Conservation (phyloP, 768 basidiomycete genomes). For the Leccinellum albellum region DNA sequence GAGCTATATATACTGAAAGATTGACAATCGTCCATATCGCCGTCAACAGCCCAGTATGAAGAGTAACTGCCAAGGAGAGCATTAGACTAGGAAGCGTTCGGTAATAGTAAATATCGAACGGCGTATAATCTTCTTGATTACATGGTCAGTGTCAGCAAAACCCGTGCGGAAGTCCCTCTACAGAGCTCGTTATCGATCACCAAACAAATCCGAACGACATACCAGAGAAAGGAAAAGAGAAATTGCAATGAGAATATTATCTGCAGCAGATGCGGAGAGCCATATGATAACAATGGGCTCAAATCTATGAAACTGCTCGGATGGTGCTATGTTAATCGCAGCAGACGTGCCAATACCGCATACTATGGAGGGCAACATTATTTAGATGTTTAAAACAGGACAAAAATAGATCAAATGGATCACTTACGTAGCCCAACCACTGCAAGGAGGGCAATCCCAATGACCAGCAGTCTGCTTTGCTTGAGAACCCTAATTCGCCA, state of each 20-base stretch:
- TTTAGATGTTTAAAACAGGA: not conserved
- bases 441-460: constrained; percentile 12
- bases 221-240: constrained; percentile 43
- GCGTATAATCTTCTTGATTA: constrained; percentile 36
- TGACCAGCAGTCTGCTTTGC: constrained; percentile 8
- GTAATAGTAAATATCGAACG: constrained; percentile 11
- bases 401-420: too few relatives aligned
- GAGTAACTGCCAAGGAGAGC: constrained; percentile 28
- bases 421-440: constrained; percentile 18
- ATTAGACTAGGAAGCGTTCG: not conserved
- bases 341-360: constrained; percentile 31
- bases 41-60: constrained; percentile 40
- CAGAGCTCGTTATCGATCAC: not conserved
- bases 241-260: constrained; percentile 46
- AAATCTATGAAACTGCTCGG: constrained; percentile 29
- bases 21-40: constrained; percentile 34
- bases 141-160: constrained; percentile 35
- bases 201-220: constrained; percentile 7
- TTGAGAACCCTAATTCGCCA: constrained; percentile 25
- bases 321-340: constrained; percentile 28
- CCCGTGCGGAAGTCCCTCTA: constrained; percentile 38
- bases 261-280: constrained; percentile 42
- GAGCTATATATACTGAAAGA: constrained; percentile 26
- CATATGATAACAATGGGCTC: constrained; percentile 35
- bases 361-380: constrained; percentile 16